A percentile compares a stretch with the other conserved stretches of the same genome.
Evolutionary conservation across 2,329 filamentous ascomycete genomes (phyloP).

Genomic region (Fusarium irregulare): DNA sequence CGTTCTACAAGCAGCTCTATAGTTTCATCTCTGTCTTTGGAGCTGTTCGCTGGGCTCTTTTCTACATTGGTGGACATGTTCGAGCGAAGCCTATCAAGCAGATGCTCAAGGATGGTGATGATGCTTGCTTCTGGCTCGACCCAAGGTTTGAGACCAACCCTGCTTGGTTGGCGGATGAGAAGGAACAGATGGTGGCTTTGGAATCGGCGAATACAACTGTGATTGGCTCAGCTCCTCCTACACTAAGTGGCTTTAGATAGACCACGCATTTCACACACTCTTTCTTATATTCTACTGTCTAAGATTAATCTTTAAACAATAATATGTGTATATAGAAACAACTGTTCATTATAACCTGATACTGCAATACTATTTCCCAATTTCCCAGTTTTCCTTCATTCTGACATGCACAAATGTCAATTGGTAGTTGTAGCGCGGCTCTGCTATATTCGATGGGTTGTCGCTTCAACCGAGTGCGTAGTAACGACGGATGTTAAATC

Average conservation of each 20-base stretch:
- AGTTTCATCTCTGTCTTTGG: conserved; percentile 7
- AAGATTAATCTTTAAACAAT: neutral
- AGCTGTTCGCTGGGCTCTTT: conserved; percentile 7
- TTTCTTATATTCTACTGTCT: neutral
- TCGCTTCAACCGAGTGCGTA: no score
- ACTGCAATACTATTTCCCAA: no score
- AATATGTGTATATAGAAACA: neutral
- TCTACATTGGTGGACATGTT: neutral
- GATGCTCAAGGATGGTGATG: conserved; percentile 12
- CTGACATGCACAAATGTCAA: no score
- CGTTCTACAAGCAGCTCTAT: neutral
- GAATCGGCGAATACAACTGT: neutral
- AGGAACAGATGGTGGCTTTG: neutral
- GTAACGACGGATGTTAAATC: no score
- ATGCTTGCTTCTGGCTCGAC: conserved; percentile 9
- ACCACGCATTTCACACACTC: neutral
- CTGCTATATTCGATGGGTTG: no score
- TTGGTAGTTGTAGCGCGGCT: no score
- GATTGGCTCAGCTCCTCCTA: neutral
- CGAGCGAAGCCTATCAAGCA: neutral
- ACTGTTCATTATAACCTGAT: no score
- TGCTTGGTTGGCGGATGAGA: conserved; percentile 9
- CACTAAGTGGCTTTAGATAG: neutral
- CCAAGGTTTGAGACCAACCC: neutral
- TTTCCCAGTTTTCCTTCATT: no score